Base-by-base conservation (phyloP, 805 yeast genomes). In the Tetrapisispora pingtungensis region DNA sequence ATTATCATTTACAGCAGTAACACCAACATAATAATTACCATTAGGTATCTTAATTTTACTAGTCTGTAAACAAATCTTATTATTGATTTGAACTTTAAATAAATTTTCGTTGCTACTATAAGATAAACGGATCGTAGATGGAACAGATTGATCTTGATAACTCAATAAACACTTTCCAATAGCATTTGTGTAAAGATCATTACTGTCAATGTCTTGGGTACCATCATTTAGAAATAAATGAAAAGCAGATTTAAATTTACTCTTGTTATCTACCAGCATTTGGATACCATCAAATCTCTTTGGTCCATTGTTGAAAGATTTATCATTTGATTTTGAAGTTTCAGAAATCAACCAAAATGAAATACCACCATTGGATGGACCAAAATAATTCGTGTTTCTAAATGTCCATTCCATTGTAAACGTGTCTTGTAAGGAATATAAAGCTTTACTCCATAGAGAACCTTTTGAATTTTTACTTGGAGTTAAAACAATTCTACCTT, bases 91-190 rank as follows among this genome's bases (percentile, higher is more conserved):
- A 14, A 83, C 71, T 51, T 81, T 80, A 49, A 80, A 68, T 46
- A 74, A 61, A 13, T 68, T 60, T 33, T 64, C 56, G 7, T 54
- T 51, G 10, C 62, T 59, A 18, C 77, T 73, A 54, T 81, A 81
- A 7, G 81, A 75, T 14, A 84, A 51, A 61, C 87, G 75, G 14
- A 83, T 42, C 0, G 84, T 80, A 22, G 75, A 67, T 10, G 94
- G 94, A 7, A 82, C 84, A 49, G 76, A 76, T 0, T 86, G 76
- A 52, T 78, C 80, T 58, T 82, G 81, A 52, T 75, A 84, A 7
- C 68, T 66, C 50, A 79, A 59, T 15, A 67, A 60, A 64, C 86
- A 80, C 13, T 73, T 68, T 0, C 81, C 83, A 49, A 80, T 65
- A 0, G 77, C 57, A 32, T 56, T 49, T 2, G 56, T 53, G 43